phyloP scores from a whole-genome alignment of 1,139 yeast genomes.

The Geotrichum bryndzae region DNA sequence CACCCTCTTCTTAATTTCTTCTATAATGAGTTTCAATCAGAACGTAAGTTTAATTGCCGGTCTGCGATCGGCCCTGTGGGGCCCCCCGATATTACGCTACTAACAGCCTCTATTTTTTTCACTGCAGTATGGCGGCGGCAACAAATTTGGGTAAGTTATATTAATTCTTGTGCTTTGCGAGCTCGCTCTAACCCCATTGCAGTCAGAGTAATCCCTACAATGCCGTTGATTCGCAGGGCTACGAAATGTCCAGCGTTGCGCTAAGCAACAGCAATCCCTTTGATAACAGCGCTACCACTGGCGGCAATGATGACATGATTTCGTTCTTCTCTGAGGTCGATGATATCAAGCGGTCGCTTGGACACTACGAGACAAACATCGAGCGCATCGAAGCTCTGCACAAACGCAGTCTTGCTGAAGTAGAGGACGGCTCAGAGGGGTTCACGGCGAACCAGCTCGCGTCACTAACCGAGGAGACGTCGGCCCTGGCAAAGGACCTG shows the following conservation, averaged over 20 bases:
- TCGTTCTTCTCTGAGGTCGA: conserved; percentile 78
- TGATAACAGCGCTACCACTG: background rate
- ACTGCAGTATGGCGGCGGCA: background rate
- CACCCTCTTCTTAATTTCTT: background rate
- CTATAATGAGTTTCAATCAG: background rate
- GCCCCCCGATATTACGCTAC: background rate
- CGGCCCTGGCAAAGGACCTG: conserved; percentile 67
- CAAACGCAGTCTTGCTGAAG: conserved; percentile 73
- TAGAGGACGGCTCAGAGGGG: conserved; percentile 67
- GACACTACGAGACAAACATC: conserved; percentile 70
- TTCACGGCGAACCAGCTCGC: conserved; percentile 72
- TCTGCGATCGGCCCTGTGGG: background rate
- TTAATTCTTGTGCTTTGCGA: background rate
- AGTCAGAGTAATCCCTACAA: background rate
- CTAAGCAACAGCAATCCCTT: conserved; percentile 1
- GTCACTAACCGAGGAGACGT: conserved; percentile 67
- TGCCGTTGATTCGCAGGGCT: conserved; percentile 5
- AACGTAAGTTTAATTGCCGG: background rate
- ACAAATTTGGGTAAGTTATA: conserved; percentile 1
- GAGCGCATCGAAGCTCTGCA: conserved; percentile 77
- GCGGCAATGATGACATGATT: conserved; percentile 47
- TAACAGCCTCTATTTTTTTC: background rate
- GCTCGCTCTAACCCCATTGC: background rate
- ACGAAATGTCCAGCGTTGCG: conserved; percentile 5
- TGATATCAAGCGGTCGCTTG: conserved; percentile 70